These are phyloP conservation scores for Neobulgaria alba DNA, from an alignment of 2,329 filamentous ascomycete species.

Conservation along the genomic window DNA sequence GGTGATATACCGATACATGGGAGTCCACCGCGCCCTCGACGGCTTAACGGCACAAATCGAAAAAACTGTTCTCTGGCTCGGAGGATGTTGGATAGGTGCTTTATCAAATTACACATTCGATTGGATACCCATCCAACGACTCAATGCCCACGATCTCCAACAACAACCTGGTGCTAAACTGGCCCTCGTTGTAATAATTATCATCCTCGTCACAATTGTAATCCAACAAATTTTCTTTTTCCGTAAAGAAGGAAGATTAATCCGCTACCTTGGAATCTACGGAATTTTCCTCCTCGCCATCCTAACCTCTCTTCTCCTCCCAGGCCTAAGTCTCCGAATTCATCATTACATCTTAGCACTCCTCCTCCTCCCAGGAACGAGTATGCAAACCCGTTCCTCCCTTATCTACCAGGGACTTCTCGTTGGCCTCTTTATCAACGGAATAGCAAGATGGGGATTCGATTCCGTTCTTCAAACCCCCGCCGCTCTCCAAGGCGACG, in stretches of 20 bases:
- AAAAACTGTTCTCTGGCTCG: conserved; percentile 84
- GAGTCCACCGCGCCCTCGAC: conserved; percentile 59
- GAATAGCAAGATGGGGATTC: conserved; percentile 89
- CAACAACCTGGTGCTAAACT: conserved; percentile 83
- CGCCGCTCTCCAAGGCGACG: conserved; percentile 59
- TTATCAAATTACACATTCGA: conserved; percentile 94
- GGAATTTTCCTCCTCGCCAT: conserved; percentile 58
- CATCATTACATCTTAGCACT: conserved; percentile 93
- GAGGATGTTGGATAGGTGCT: conserved; percentile 81
- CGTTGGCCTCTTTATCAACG: conserved; percentile 87
- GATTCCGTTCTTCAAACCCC: conserved; percentile 81
- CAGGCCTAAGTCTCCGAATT: conserved; percentile 73
- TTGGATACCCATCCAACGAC: conserved; percentile 82
- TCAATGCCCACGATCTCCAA: conserved; percentile 83
- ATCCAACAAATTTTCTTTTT: conserved; percentile 77
- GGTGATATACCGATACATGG: conserved; percentile 80
- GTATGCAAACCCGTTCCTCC: conserved; percentile 76
- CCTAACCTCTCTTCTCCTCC: conserved; percentile 61
- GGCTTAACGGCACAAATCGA: conserved; percentile 77
- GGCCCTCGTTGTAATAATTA: conserved; percentile 70
- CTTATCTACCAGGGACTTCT: conserved; percentile 85
- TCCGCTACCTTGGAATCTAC: conserved; percentile 72
- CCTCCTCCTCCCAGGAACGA: conserved; percentile 78
- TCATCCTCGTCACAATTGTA: conserved; percentile 59
- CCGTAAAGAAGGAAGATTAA: conserved; percentile 72